These are phyloP conservation scores for Pachyrhizus erosus DNA, from an alignment of 306 rosid genomes.

Conservation along the genomic window DNA sequence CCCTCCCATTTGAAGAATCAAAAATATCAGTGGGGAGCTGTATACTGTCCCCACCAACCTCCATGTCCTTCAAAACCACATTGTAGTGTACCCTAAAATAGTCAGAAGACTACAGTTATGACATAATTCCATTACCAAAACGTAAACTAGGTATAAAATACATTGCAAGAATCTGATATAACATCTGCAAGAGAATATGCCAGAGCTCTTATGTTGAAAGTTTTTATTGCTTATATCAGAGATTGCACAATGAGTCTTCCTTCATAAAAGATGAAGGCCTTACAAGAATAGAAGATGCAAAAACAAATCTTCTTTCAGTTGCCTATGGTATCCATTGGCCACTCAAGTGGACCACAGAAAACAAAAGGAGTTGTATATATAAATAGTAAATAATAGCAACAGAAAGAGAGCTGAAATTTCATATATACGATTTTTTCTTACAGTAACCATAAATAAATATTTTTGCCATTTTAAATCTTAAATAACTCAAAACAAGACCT, in stretches of 20 bases:
- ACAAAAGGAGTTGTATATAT: neutral
- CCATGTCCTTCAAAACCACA: constrained; percentile 74
- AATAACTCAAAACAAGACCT: neutral
- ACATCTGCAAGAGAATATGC: constrained; percentile 31
- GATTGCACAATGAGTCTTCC: constrained; percentile 27
- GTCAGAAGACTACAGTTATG: constrained; percentile 45
- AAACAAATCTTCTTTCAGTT: neutral
- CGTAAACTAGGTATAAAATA: constrained; percentile 36
- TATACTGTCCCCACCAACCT: constrained; percentile 66
- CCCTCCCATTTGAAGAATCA: constrained; percentile 56
- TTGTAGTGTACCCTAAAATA: constrained; percentile 86
- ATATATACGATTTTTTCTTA: neutral
- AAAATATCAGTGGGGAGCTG: constrained; percentile 67
- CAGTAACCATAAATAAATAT: neutral
- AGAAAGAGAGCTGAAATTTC: constrained; percentile 2
- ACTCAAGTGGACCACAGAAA: constrained; percentile 13
- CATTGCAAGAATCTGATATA: constrained; percentile 38
- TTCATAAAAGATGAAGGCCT: constrained; percentile 32
- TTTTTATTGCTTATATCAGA: constrained; percentile 26
- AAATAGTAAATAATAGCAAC: constrained; percentile 9
- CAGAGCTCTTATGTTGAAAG: constrained; percentile 15
- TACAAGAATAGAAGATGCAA: neutral
- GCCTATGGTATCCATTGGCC: constrained; percentile 8
- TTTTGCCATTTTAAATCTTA: constrained; percentile 21
- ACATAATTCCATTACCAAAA: constrained; percentile 45